Conservation (phyloP, 2,329 filamentous ascomycete genomes). For the Knoxdaviesia capensis region DNA sequence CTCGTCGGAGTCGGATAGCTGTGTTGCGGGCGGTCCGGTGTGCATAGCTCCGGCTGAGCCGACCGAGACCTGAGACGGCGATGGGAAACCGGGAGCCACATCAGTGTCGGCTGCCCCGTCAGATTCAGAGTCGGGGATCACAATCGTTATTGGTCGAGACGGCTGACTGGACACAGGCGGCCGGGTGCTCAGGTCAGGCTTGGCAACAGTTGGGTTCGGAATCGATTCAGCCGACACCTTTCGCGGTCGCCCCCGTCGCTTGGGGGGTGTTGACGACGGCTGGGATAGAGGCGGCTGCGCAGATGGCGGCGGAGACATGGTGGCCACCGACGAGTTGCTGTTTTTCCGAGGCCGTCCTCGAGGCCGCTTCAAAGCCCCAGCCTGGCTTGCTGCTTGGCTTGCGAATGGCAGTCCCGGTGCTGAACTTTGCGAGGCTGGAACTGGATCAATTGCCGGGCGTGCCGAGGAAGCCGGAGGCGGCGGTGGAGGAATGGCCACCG, state of each 20-base stretch:
- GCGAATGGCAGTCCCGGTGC: too few species aligned
- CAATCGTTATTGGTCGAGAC: conserved; percentile 1
- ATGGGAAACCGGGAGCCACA: too few species aligned
- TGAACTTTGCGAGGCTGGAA: too few species aligned
- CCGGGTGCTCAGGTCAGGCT: not conserved
- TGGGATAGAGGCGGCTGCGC: conserved; percentile 1
- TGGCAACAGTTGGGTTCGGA: conserved; percentile 1
- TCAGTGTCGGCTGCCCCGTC: too few species aligned
- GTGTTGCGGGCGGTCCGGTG: too few species aligned
- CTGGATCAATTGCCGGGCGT: not conserved
- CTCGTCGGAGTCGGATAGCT: too few species aligned
- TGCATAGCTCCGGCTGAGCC: too few species aligned
- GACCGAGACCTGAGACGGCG: too few species aligned
- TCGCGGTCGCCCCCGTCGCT: conserved; percentile 18
- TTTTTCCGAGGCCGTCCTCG: conserved; percentile 15
- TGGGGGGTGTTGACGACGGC: not conserved
- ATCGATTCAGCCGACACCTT: conserved; percentile 10
- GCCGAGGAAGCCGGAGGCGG: not conserved
- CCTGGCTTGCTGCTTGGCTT: not conserved
- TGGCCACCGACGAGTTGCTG: conserved; percentile 2
- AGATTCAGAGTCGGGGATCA: conserved; percentile 5
- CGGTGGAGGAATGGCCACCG: conserved; percentile 4
- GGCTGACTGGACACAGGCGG: not conserved
- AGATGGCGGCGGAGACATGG: not conserved
- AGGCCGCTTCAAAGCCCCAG: conserved; percentile 7